Percentiles rank a stretch among this genome's conserved stretches.
Evolutionary conservation across 441 rosid genomes (phyloP).

Genomic region (Aquilaria agallochum): DNA sequence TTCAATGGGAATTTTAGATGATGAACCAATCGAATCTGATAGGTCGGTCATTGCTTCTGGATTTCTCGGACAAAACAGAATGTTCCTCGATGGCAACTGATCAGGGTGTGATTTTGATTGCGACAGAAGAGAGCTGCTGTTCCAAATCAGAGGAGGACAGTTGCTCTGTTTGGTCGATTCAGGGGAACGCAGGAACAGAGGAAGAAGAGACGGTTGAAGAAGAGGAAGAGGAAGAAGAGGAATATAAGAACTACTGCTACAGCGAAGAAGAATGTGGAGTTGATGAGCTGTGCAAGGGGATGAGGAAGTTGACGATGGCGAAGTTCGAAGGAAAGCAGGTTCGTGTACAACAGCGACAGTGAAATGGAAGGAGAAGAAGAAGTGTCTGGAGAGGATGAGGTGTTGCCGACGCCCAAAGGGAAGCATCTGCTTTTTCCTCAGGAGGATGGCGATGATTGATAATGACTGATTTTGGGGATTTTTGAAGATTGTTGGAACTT

Average conservation of each 20-base stretch:
- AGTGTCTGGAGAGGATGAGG: constrained; percentile 18
- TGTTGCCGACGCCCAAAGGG: constrained; percentile 63
- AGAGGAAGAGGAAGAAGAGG: constrained; percentile 11
- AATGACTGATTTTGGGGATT: background rate
- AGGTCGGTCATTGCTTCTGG: constrained; percentile 58
- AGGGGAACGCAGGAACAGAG: constrained; percentile 57
- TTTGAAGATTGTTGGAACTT: background rate
- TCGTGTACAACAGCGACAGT: constrained; percentile 66
- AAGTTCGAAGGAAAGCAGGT: constrained; percentile 56
- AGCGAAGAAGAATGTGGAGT: constrained; percentile 22
- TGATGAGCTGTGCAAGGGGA: constrained; percentile 48
- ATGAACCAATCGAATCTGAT: constrained; percentile 39
- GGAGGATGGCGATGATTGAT: constrained; percentile 22
- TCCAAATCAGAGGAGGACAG: constrained; percentile 48
- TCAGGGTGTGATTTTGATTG: constrained; percentile 15
- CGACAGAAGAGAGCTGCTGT: constrained; percentile 8
- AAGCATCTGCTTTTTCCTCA: constrained; percentile 52
- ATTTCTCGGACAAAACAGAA: constrained; percentile 67
- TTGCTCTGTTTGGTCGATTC: constrained; percentile 79
- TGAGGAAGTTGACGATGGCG: constrained; percentile 39
- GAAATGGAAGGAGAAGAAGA: constrained; percentile 40
- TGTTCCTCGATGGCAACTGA: constrained; percentile 32
- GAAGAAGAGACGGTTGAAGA: constrained; percentile 31
- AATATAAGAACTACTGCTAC: constrained; percentile 1
- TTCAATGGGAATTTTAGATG: constrained; percentile 16